Percentiles rank a stretch among this genome's conserved stretches.
phyloP scores from a whole-genome alignment of 768 basidiomycete genomes.

The Hypsizygus marmoreus region DNA sequence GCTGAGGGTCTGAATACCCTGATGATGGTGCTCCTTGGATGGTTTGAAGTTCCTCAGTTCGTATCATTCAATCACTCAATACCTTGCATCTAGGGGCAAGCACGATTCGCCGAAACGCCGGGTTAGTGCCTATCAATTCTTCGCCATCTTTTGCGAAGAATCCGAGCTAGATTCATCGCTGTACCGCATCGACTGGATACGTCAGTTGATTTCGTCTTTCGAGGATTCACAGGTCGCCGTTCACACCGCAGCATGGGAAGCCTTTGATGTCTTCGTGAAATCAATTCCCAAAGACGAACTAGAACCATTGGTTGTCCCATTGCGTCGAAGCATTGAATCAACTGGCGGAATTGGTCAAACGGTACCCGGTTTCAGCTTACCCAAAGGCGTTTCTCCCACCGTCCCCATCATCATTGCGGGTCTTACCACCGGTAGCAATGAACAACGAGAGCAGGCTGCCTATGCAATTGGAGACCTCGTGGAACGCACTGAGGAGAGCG shows the following conservation, averaged over 20 bases:
- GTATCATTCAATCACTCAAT: neutral
- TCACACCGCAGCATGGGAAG: conserved; percentile 79
- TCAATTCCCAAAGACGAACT: conserved; percentile 90
- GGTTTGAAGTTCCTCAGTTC: conserved; percentile 57
- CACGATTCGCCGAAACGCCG: conserved; percentile 69
- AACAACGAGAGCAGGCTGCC: conserved; percentile 93
- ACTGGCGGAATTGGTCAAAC: conserved; percentile 74
- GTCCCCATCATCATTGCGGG: conserved; percentile 91
- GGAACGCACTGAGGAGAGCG: conserved; percentile 72
- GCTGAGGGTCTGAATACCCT: conserved; percentile 86
- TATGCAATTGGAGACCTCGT: conserved; percentile 97
- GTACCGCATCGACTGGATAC: conserved; percentile 93
- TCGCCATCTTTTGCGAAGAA: conserved; percentile 81
- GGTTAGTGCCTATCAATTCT: conserved; percentile 76
- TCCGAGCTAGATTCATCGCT: conserved; percentile 79
- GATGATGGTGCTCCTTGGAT: conserved; percentile 87
- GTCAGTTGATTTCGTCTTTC: conserved; percentile 80
- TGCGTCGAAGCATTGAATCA: conserved; percentile 85
- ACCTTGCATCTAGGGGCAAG: conserved; percentile 66
- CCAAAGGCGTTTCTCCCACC: conserved; percentile 80
- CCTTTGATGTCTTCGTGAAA: conserved; percentile 88
- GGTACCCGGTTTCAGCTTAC: conserved; percentile 85
- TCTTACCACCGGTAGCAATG: conserved; percentile 91
- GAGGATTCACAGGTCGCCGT: conserved; percentile 79
- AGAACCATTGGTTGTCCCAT: conserved; percentile 86